Evolutionary conservation across 257 asterid genomes (phyloP), one percentile per base, ranked within the genome.

Genomic region (Henckelia pumila): DNA sequence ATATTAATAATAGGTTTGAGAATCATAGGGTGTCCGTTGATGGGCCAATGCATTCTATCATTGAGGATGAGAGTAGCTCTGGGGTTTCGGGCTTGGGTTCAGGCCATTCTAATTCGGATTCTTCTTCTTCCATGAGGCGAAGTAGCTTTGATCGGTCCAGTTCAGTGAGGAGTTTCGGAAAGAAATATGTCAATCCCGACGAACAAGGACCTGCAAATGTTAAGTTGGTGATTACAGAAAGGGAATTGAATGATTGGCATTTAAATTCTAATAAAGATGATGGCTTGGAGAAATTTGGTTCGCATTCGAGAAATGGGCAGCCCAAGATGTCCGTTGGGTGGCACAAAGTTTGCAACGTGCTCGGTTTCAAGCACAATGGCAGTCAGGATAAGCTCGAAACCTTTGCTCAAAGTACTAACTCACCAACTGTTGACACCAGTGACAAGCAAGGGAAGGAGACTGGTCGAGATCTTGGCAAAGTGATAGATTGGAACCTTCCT

Each of bases 61-160:
- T 85, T 56, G 97, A 92, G 77, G 96, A 89, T 19, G 96, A 83
- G 79, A 85, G 82, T 64, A 88, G 94, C 75, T 88, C 96, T 10
- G 96, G 95, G 40, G 98, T 79, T 53, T 83, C 89, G 1, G 89
- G 84, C 53, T 82, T 84, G 56, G 86, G 84, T 59, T 82, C 86
- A 33, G 86, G 91, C 37, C 85, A 85, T 65, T 89, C 89, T 2
- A 86, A 89, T 72, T 92, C 97, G 0, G 99, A 90, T 80, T 90
- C 97, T 28, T 90, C 95, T 0, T 85, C 85, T 28, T 93, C 96
- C 29, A 89, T 83, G 77, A 82, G 89, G 74, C 82, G 74, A 61
- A 94, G 97, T 57, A 91, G 98, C 73, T 94, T 86, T 60, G 99
- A 94, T 68, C 77, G 91, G 68, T 91, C 95, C 0, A 91, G 96